These are phyloP conservation scores for Glycine tomentella DNA, from an alignment of 306 rosid genomes.

Conservation along the genomic window DNA sequence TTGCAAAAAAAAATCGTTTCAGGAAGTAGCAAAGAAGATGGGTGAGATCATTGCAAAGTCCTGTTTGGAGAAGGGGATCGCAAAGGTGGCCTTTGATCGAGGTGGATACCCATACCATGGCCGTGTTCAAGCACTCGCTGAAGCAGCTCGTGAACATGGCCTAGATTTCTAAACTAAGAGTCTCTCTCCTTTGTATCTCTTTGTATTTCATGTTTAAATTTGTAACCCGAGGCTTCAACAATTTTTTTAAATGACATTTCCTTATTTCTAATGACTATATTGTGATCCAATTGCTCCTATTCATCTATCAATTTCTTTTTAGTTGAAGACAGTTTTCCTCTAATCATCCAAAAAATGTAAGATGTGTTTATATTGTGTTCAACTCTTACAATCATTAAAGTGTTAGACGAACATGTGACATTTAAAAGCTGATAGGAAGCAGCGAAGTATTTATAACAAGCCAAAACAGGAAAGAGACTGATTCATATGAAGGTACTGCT, in stretches of 20 bases:
- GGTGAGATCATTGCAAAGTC: constrained; percentile 92
- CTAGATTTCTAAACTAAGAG: constrained; percentile 67
- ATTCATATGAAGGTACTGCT: background rate
- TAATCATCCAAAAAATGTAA: constrained; percentile 4
- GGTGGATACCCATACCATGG: constrained; percentile 99
- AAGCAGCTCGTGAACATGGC: constrained; percentile 89
- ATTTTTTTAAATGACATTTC: constrained; percentile 40
- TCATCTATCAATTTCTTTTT: constrained; percentile 24
- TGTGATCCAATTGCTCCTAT: constrained; percentile 9
- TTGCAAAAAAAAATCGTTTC: no score
- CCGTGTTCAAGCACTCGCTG: constrained; percentile 89
- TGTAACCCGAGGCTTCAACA: constrained; percentile 36
- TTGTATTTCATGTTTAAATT: constrained; percentile 41
- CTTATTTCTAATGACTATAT: constrained; percentile 22
- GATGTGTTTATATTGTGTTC: background rate
- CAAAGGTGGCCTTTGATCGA: constrained; percentile 91
- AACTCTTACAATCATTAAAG: constrained; percentile 1
- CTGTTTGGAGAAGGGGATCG: constrained; percentile 91
- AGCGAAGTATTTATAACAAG: background rate
- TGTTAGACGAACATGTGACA: background rate
- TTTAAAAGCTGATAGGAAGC: background rate
- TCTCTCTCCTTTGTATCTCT: constrained; percentile 35
- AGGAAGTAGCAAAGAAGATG: constrained; percentile 93
- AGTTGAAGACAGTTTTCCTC: background rate
- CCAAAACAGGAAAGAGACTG: constrained; percentile 6